Evolutionary conservation across 805 yeast species (phyloP), one percentile per base, ranked within the genome.

Genomic region (Debaryomyces hansenii): DNA sequence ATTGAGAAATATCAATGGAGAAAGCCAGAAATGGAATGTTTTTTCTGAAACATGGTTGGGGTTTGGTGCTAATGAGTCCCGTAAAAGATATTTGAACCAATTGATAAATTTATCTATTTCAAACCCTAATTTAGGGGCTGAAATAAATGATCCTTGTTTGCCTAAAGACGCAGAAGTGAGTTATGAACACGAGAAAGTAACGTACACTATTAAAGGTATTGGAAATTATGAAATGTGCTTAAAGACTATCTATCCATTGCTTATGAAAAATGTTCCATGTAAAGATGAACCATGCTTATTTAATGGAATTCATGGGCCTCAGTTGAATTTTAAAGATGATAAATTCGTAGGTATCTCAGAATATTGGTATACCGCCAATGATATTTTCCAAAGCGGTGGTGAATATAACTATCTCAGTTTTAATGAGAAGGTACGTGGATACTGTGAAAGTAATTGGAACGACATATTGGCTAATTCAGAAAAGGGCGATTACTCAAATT

Each of bases 41-140:
- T 94, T 90, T 69, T 97, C 94, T 5, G 86, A 94, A 31, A 90
- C 98, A 0, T 94, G 99, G 99, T 75, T 94, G 9, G 98, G 98
- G 0, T 94, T 89, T 67, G 99, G 99, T 10, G 98, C 98, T 2
- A 94, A 94, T 57, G 90, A 92, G 61, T 97, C 98, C 8, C 74
- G 96, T 36, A 75, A 72, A 45, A 71, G 98, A 50, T 87, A 86
- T 60, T 67, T 89, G 39, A 72, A 72, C 31, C 82, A 79, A 40
- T 61, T 87, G 44, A 73, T 86, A 12, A 47, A 57, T 41, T 38
- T 68, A 20, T 54, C 69, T 2, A 36, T 47, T 11, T 47, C 55
- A 3, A 56, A 58, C 41, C 55, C 59, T 1, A 41, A 41, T 2
- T 8, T 39, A 4, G 45, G 45, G 3, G 16, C 31, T 21, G 52